Evolutionary conservation across 495 filamentous ascomycete genomes (phyloP), one percentile per base, ranked within the genome.

Genomic region (Trichoderma erinaceum): DNA sequence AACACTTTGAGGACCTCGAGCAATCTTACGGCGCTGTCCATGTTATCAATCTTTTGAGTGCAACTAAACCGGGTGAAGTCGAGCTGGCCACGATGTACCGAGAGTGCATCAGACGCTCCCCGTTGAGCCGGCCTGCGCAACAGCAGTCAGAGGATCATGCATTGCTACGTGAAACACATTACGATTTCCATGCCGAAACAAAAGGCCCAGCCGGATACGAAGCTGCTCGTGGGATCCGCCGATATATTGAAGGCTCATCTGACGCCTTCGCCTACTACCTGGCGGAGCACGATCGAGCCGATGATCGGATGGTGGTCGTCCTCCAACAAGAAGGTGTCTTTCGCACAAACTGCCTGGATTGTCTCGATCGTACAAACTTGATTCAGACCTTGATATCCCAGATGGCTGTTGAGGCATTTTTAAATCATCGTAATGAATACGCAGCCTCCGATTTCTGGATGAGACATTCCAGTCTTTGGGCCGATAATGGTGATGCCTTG

Each of bases 401-500:
- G 69, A 92, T 97, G 91, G 92, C 92, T 12, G 80, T 97, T 4
- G 92, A 96, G 71, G 75, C 85, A 0, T 97, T 96, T 69, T 77
- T 97, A 3, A 73, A 79, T 8, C 90, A 93, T 66, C 84, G 89
- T 71, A 84, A 83, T 8, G 85, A 90, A 71, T 78, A 71, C 66
- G 85, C 91, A 2, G 82, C 81, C 41, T 83, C 89, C 1, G 95
- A 98, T 73, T 90, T 98, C 71, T 94, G 93, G 87, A 87, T 91
- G 75, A 82, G 92, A 43, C 95, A 99, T 78, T 92, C 92, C 38
- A 92, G 85, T 68, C 81, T 99, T 2, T 99, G 95, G 95, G 95
- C 95, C n/a, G 95, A 99, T 75, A 97, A 97, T 80, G 95, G 95
- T 38, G 95, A 99, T 81, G 88, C 92, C 16, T 79, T 99, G 29